Conservation (phyloP, 768 basidiomycete species). For the Phlegmacium glaucopus region DNA sequence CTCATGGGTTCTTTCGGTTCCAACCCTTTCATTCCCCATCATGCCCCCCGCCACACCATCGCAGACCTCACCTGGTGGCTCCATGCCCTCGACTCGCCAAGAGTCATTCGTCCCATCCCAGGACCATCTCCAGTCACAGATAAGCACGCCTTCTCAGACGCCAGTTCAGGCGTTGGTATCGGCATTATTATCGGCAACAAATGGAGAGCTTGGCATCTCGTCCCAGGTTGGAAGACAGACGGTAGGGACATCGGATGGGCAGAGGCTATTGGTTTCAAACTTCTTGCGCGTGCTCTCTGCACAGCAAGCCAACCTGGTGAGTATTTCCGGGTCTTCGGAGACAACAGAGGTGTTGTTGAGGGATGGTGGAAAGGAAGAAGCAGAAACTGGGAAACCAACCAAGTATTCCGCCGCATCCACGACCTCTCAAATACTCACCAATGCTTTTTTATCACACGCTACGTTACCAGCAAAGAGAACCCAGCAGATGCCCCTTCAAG, state of each 20-base stretch:
- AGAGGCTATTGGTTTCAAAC: constrained; percentile 38
- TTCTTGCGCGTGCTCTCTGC: too few relatives aligned
- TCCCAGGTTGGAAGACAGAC: constrained; percentile 28
- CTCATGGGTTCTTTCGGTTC: constrained; percentile 22
- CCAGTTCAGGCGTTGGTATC: too few relatives aligned
- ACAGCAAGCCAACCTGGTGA: background rate
- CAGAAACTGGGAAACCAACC: constrained; percentile 21
- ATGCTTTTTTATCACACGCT: too few relatives aligned
- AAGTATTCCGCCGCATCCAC: too few relatives aligned
- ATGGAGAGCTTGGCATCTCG: too few relatives aligned
- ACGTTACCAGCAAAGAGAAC: too few relatives aligned
- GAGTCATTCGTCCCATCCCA: constrained; percentile 18
- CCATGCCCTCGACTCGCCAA: constrained; percentile 4
- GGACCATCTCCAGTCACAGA: constrained; percentile 15
- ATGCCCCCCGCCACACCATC: background rate
- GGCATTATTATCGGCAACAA: too few relatives aligned
- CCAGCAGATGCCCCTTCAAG: too few relatives aligned
- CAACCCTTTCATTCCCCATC: constrained; percentile 25
- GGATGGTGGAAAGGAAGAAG: constrained; percentile 36
- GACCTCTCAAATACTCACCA: too few relatives aligned
- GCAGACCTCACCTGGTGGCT: constrained; percentile 28
- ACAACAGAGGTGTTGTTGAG: too few relatives aligned
- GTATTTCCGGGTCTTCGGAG: constrained; percentile 23
- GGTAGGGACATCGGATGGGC: too few relatives aligned
- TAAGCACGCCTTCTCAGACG: too few relatives aligned